phyloP scores from a whole-genome alignment of 495 filamentous ascomycete species.

The Chlorociboria aeruginascens region DNA sequence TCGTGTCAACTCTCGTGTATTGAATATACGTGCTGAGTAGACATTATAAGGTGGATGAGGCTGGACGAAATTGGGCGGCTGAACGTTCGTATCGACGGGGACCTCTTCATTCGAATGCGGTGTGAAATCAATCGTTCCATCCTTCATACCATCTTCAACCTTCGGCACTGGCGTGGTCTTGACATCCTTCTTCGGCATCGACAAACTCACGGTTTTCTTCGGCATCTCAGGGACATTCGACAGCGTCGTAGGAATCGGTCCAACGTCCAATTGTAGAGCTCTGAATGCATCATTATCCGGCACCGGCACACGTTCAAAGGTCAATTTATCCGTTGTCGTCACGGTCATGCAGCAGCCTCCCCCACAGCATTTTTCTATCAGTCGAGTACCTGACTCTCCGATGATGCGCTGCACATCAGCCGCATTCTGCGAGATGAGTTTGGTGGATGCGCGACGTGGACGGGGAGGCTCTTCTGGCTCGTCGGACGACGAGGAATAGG shows the following conservation, averaged over 20 bases:
- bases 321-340: conserved; percentile 37
- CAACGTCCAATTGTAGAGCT: conserved; percentile 63
- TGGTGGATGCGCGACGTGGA: conserved; percentile 62
- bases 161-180: neutral
- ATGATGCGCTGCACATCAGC: conserved; percentile 63
- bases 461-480: conserved; percentile 14
- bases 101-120: conserved; percentile 22
- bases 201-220: conserved; percentile 57
- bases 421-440: conserved; percentile 62
- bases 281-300: conserved; percentile 79
- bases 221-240: conserved; percentile 60
- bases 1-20: conserved; percentile 74
- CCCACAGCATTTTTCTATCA: conserved; percentile 74
- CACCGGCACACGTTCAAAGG: conserved; percentile 47
- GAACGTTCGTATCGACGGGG: conserved; percentile 32
- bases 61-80: conserved; percentile 82
- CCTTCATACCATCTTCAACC: neutral
- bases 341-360: conserved; percentile 80
- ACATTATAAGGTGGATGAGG: conserved; percentile 93
- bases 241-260: conserved; percentile 58
- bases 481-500: conserved; percentile 18
- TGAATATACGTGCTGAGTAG: conserved; percentile 70
- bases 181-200: conserved; percentile 26
- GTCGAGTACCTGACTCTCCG: conserved; percentile 44
- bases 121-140: conserved; percentile 28